Evolutionary conservation across 2,329 filamentous ascomycete species (phyloP), one percentile per base, ranked within the genome.

Genomic region (Orbilia quercus): DNA sequence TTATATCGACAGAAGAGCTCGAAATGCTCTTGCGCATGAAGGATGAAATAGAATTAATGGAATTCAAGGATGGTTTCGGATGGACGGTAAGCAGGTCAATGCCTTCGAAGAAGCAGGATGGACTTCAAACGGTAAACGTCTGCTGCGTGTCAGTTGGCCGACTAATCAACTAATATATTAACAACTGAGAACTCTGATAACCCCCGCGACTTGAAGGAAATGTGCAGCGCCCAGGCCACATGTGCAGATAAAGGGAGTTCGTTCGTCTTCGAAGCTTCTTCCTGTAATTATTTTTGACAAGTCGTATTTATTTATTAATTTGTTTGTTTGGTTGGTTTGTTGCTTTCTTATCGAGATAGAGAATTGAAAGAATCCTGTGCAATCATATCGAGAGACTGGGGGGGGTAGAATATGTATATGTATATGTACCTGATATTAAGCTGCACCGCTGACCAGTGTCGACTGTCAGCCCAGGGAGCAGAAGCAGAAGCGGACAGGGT

Each of bases 71-170:
- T 25, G 53, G 57, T 62, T 70, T 67, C 63, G 63, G 28, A 53
- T 59, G 63, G 53, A 53, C 63, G 63, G 65, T 70, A 63, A 53
- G 59, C 65, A 62, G 57, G 65, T 60, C 57, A 63, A 70, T 62
- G 65, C 50, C 18, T 57, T n/a, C 48, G 38, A 50, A 28, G 25
- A 48, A 54, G 45, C 45, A 67, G 64, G 53, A 50, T 28, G 25
- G 23, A 40, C 54, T 67, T 67, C 53, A 67, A 67, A 67, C 53
- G 16, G 44, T 23, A 59, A 67, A 51, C 36, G 63, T 67, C 63
- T 67, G 63, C 47, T n/a, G n/a, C n/a, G n/a, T n/a, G 55, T 67
- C 53, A 67, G 63, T 58, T 44, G 42, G 63, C 63, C 58, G 50
- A 67, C 53, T 67, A 67, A 67, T 67, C 63, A 67, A 51, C 18